Evolutionary conservation across 257 asterid genomes (phyloP).

Genomic region (Fraxinus cuspidata): DNA sequence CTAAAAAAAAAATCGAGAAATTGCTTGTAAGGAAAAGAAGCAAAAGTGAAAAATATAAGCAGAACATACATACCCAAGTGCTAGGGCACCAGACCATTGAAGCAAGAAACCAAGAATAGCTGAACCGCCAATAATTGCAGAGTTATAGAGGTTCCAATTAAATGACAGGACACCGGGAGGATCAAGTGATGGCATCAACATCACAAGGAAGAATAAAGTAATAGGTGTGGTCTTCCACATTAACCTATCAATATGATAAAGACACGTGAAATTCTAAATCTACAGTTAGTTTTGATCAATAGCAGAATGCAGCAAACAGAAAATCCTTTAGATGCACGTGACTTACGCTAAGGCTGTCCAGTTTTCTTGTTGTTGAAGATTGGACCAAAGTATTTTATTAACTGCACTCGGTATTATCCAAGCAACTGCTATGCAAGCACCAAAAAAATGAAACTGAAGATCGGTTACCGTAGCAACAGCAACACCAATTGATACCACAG

Average conservation of each 20-base stretch:
- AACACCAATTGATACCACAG: conserved; percentile 82
- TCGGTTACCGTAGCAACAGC: conserved; percentile 95
- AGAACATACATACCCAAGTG: conserved; percentile 72
- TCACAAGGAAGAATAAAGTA: conserved; percentile 83
- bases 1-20: conserved; percentile 1
- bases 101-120: conserved; percentile 96
- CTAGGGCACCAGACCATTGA: conserved; percentile 99
- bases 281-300: conserved; percentile 2
- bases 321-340: conserved; percentile 9
- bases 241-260: conserved; percentile 50
- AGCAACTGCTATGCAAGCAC: conserved; percentile 91
- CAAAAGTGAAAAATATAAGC: conserved; percentile 16
- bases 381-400: conserved; percentile 90
- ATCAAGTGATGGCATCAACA: conserved; percentile 87
- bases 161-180: conserved; percentile 93
- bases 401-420: conserved; percentile 96
- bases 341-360: conserved; percentile 95
- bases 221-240: conserved; percentile 99
- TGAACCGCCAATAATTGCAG: conserved; percentile 63
- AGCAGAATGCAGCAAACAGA: conserved; percentile 11
- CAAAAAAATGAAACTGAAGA: conserved; percentile 88
- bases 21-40: not conserved
- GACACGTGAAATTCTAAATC: conserved; percentile 8
- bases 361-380: conserved; percentile 93
- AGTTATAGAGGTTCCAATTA: conserved; percentile 62